Percentiles rank a stretch among this genome's conserved stretches.
phyloP scores from a whole-genome alignment of 2,329 filamentous ascomycete genomes.

The Parasarocladium wereldwijsianum region DNA sequence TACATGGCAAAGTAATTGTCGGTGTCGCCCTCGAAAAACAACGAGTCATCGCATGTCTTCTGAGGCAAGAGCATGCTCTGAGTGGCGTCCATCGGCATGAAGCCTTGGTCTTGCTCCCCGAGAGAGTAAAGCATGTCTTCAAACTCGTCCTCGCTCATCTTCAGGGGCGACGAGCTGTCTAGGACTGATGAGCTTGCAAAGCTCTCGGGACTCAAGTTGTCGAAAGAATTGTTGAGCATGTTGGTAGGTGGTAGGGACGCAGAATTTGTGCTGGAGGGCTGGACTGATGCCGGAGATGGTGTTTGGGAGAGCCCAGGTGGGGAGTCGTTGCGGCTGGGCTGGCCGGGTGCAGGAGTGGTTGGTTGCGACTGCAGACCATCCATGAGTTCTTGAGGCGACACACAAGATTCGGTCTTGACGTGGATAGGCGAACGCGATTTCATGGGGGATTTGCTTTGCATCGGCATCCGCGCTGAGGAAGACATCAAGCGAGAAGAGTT shows the following conservation, averaged over 20 bases:
- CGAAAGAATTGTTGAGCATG: not conserved
- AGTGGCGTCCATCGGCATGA: slow-evolving; percentile 29
- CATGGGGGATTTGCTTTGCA: slow-evolving; percentile 17
- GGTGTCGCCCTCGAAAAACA: slow-evolving; percentile 34
- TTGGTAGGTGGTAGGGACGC: too few relatives aligned
- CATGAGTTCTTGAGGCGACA: slow-evolving; percentile 31
- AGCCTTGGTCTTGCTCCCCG: slow-evolving; percentile 22
- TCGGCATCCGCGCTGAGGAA: slow-evolving; percentile 31
- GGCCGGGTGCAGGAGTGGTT: slow-evolving; percentile 34
- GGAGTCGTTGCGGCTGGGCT: slow-evolving; percentile 37
- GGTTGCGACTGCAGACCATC: slow-evolving; percentile 22
- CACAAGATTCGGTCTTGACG: slow-evolving; percentile 24
- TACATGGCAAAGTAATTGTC: slow-evolving; percentile 30
- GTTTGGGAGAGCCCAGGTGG: slow-evolving; percentile 47
- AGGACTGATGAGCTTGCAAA: slow-evolving; percentile 14
- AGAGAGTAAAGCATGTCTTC: slow-evolving; percentile 30
- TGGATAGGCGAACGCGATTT: slow-evolving; percentile 25
- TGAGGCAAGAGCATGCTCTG: slow-evolving; percentile 32
- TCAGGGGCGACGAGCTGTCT: slow-evolving; percentile 17
- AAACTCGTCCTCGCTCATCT: slow-evolving; percentile 22
- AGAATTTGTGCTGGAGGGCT: slow-evolving; percentile 24
- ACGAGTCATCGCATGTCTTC: slow-evolving; percentile 35
- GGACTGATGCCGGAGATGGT: slow-evolving; percentile 36
- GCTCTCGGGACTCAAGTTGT: slow-evolving; percentile 3
- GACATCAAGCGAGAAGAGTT: slow-evolving; percentile 20